Evolutionary conservation across 2,329 filamentous ascomycete species (phyloP).

Genomic region (Aphanoascus verrucosus): DNA sequence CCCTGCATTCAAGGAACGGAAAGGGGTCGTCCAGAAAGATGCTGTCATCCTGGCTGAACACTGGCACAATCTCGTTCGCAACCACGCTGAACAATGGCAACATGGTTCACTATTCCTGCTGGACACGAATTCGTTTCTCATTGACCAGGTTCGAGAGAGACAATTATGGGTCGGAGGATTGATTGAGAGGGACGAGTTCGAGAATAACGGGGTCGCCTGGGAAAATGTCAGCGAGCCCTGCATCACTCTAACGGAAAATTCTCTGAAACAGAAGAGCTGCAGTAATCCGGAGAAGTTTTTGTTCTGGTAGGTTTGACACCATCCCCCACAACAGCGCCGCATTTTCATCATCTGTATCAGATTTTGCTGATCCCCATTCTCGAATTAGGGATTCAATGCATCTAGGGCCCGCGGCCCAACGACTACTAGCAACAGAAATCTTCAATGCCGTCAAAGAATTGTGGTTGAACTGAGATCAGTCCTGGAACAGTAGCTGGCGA

Average conservation of each 20-base stretch:
- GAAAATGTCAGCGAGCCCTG: conserved; percentile 30
- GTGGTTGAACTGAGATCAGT: conserved; percentile 20
- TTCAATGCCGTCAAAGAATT: conserved; percentile 29
- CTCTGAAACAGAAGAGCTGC: conserved; percentile 22
- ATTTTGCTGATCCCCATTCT: conserved; percentile 10
- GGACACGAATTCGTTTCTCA: conserved; percentile 31
- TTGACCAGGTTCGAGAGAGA: conserved; percentile 31
- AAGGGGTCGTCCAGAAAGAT: conserved; percentile 26
- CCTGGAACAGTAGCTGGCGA: neutral
- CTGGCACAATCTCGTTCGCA: conserved; percentile 28
- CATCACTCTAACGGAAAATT: conserved; percentile 15
- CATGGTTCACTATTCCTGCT: conserved; percentile 30
- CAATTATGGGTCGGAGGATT: conserved; percentile 29
- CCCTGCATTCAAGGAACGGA: conserved; percentile 24
- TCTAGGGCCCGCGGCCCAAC: conserved; percentile 30
- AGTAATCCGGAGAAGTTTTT: conserved; percentile 30
- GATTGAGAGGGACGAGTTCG: conserved; percentile 27
- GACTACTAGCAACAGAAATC: conserved; percentile 30
- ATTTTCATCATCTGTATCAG: neutral
- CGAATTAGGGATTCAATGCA: conserved; percentile 34
- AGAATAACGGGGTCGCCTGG: conserved; percentile 27
- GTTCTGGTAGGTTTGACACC: conserved; percentile 29
- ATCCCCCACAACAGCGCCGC: neutral
- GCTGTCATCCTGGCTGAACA: conserved; percentile 25
- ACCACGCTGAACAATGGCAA: conserved; percentile 25